Base-by-base conservation (phyloP, 2,329 filamentous ascomycete species). In the Nemania bipapillata region DNA sequence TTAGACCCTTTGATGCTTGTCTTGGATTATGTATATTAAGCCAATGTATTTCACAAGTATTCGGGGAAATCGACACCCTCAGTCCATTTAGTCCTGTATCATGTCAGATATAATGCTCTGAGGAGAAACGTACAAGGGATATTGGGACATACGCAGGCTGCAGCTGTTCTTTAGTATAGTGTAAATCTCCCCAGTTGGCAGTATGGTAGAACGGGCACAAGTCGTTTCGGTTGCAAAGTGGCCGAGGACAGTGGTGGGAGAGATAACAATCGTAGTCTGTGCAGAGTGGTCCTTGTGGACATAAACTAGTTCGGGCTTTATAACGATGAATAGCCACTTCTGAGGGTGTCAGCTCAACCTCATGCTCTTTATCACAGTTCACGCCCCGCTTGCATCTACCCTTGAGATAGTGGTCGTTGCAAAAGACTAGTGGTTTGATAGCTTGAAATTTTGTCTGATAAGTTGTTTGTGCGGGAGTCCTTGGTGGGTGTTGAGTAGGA, bases 51-150 rank as follows among this genome's bases (percentile, higher is more conserved):
- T 69, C 24, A 66, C 40, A 72, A 87, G 89, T 91, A 88, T 85
- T 87, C 91, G 32, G 89, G 89, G 20, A 77, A 73, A 26, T 74
- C 72, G 20, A 40, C 63, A 28, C 75, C 76, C 62, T 78, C 75
- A 2, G 72, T 74, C 77, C 77, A 78, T 69, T 71, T 75, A 28
- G 72, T 76, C 30, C 77, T 78, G 9, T 54, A 30, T 42, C 28
- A 61, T 55, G 61, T 75, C 53, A 75, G 70, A 7, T 30, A 55
- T 37, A 26, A 8, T 63, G 17, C n/a, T 28, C 12, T 32, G 7
- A n/a, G 62, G 45, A 17, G 24, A n/a, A 50, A 20, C 26, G 45
- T 8, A 57, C 20, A 45, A 28, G 22, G 22, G 40, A 32, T 62
- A 24, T 57, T 4, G 22, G 0, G 32, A 20, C 28, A 20, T 75